Evolutionary conservation across 768 basidiomycete genomes (phyloP).

Genomic region (Termitomyces bulborhizus): DNA sequence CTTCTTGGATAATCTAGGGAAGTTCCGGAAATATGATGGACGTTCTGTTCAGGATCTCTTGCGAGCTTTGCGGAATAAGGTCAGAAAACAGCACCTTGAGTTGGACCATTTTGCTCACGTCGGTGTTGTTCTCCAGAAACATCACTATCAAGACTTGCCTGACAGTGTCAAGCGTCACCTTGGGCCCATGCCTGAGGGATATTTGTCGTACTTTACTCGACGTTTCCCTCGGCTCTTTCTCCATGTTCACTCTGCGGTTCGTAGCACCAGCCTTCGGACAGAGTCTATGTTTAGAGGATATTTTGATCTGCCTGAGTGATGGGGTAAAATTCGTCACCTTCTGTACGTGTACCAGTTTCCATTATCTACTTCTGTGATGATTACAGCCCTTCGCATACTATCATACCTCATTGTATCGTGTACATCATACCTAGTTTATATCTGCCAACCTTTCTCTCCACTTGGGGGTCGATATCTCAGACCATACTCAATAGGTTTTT

Average conservation of each 20-base stretch:
- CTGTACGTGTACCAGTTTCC: neutral
- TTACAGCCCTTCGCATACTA: neutral
- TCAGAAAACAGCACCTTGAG: conserved; percentile 25
- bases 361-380: neutral
- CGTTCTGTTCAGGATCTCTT: conserved; percentile 86
- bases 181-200: conserved; percentile 89
- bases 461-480: neutral
- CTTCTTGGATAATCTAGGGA: conserved; percentile 92
- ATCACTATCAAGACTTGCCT: conserved; percentile 96
- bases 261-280: conserved; percentile 58
- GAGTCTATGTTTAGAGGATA: conserved; percentile 92
- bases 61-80: conserved; percentile 93
- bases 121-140: conserved; percentile 57
- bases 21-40: conserved; percentile 96
- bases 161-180: conserved; percentile 85
- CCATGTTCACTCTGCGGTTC: conserved; percentile 85
- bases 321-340: neutral
- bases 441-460: neutral
- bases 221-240: conserved; percentile 90
- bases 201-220: conserved; percentile 86
- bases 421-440: conserved; percentile 1
- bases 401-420: conserved; percentile 1
- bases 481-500: neutral
- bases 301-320: conserved; percentile 54
- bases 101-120: neutral